A percentile compares a stretch with the other conserved stretches of the same genome.
phyloP scores from a whole-genome alignment of 768 basidiomycete genomes.

The Cyclocybe cylindracea region DNA sequence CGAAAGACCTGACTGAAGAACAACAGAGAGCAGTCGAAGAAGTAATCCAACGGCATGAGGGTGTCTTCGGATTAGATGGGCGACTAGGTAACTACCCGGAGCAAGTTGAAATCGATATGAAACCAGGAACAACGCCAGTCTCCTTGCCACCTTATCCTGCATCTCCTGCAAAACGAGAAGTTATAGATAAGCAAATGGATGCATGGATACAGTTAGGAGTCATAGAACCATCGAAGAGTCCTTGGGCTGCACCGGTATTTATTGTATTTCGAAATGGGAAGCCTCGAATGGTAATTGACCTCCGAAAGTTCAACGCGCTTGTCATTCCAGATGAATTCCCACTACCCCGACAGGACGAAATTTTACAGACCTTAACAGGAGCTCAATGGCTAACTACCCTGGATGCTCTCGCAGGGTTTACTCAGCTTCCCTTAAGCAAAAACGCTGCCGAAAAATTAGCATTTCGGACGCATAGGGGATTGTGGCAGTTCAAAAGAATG shows the following conservation, averaged over 20 bases:
- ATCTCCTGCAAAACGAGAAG: conserved; percentile 24
- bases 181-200: conserved; percentile 28
- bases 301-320: conserved; percentile 21
- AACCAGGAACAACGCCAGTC: conserved; percentile 24
- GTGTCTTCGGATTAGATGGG: conserved; percentile 8
- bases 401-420: conserved; percentile 32
- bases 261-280: conserved; percentile 37
- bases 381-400: conserved; percentile 31
- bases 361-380: conserved; percentile 28
- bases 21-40: conserved; percentile 4
- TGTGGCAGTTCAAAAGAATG: conserved; percentile 42
- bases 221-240: conserved; percentile 39
- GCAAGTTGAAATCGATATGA: conserved; percentile 4
- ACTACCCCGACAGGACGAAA: conserved; percentile 18
- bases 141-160: conserved; percentile 23
- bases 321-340: conserved; percentile 25
- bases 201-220: conserved; percentile 34
- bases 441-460: conserved; percentile 34
- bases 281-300: conserved; percentile 34
- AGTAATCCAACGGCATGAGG: not conserved
- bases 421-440: conserved; percentile 26
- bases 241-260: conserved; percentile 29
- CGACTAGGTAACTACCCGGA: not conserved
- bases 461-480: conserved; percentile 38
- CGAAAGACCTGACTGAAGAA: not conserved